Percentiles rank a stretch among this genome's conserved stretches.
These are phyloP conservation scores for Tardiomyces digboiensis DNA, from an alignment of 1,139 yeast species.

Conservation along the genomic window DNA sequence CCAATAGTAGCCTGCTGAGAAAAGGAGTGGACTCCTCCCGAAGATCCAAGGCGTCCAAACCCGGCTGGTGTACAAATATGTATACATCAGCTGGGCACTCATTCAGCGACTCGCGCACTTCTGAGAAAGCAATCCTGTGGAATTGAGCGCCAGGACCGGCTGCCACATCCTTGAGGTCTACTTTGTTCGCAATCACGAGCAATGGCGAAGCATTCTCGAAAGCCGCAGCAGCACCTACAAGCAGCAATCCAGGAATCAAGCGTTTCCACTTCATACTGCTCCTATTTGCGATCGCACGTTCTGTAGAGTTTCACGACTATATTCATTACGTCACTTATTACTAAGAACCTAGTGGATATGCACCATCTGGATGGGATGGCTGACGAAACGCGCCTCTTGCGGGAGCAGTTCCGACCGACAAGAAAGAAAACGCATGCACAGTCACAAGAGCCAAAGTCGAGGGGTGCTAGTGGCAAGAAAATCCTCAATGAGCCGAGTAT, in stretches of 20 bases:
- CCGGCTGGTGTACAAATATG: conserved; percentile 28
- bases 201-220: background rate
- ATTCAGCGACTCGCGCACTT: conserved; percentile 10
- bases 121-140: background rate
- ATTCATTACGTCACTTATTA: no score
- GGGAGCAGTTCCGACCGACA: no score
- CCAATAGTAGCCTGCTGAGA: conserved; percentile 15
- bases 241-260: background rate
- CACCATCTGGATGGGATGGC: no score
- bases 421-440: no score
- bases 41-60: conserved; percentile 25
- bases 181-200: background rate
- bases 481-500: no score
- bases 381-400: no score
- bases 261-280: background rate
- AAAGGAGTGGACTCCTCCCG: conserved; percentile 15
- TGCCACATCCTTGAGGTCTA: background rate
- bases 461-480: no score
- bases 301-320: no score
- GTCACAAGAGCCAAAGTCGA: no score
- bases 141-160: background rate
- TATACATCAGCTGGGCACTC: conserved; percentile 29
- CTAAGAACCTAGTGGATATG: no score
- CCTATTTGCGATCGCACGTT: no score
- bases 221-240: background rate